phyloP scores from a whole-genome alignment of 2,329 filamentous ascomycete species.

The Triangularia verruculosa region DNA sequence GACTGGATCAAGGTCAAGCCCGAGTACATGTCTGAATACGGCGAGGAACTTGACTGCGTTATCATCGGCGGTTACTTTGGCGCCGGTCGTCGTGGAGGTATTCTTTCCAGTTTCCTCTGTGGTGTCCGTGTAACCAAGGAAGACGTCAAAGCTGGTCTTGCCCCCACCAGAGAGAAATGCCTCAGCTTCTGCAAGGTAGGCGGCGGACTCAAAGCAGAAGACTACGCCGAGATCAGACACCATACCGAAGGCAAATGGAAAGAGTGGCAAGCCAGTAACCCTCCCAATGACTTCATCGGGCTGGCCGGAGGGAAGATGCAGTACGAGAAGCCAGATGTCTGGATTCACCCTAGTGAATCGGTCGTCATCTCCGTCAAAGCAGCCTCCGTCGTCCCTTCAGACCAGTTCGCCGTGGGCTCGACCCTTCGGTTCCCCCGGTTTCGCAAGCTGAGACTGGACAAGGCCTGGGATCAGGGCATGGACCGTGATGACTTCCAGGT shows the following conservation, averaged over 20 bases:
- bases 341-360: conserved; percentile 88
- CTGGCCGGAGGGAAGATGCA: conserved; percentile 75
- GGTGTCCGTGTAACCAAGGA: conserved; percentile 74
- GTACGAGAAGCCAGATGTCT: conserved; percentile 79
- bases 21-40: conserved; percentile 96
- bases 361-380: conserved; percentile 88
- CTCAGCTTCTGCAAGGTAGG: conserved; percentile 98
- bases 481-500: conserved; percentile 74
- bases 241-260: conserved; percentile 89
- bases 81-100: conserved; percentile 78
- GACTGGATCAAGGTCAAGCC: conserved; percentile 99
- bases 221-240: conserved; percentile 80
- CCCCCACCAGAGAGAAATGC: conserved; percentile 66
- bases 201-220: conserved; percentile 81
- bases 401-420: conserved; percentile 71
- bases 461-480: conserved; percentile 76
- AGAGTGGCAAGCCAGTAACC: conserved; percentile 74
- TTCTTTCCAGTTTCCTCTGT: conserved; percentile 83
- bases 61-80: conserved; percentile 93
- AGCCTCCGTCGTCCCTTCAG: conserved; percentile 69
- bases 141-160: conserved; percentile 52
- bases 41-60: conserved; percentile 86
- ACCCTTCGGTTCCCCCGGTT: conserved; percentile 93
- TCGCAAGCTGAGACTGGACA: conserved; percentile 75
- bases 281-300: conserved; percentile 75